These are phyloP conservation scores for Anthoceros angustus DNA, from an alignment of 225 moss, liverwort and hornwort species.

Conservation along the genomic window DNA sequence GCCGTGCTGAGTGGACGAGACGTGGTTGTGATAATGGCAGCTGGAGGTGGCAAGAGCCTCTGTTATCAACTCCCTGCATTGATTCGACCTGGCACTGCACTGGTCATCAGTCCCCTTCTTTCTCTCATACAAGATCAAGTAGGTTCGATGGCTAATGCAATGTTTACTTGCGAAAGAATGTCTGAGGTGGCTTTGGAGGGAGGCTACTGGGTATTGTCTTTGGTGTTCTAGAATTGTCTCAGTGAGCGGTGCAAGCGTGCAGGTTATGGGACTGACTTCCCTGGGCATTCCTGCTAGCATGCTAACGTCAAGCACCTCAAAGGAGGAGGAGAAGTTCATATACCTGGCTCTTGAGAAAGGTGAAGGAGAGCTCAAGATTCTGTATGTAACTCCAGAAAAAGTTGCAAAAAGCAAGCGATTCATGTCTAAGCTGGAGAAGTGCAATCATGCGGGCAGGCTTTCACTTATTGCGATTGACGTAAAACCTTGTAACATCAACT, in stretches of 20 bases:
- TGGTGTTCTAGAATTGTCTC: background rate
- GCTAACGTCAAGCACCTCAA: slow-evolving; percentile 78
- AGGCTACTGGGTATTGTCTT: background rate
- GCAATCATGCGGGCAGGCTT: slow-evolving; percentile 72
- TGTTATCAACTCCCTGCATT: slow-evolving; percentile 94
- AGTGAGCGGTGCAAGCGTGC: slow-evolving; percentile 5
- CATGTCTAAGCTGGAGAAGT: slow-evolving; percentile 97
- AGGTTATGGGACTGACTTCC: slow-evolving; percentile 88
- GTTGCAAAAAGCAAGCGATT: slow-evolving; percentile 96
- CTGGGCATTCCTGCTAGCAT: slow-evolving; percentile 73
- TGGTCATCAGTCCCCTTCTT: slow-evolving; percentile 87
- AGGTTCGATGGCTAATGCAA: background rate
- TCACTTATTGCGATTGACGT: slow-evolving; percentile 94
- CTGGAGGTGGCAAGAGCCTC: slow-evolving; percentile 98
- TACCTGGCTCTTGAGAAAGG: slow-evolving; percentile 74
- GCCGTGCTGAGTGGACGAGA: slow-evolving; percentile 93
- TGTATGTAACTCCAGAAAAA: slow-evolving; percentile 94
- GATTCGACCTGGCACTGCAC: slow-evolving; percentile 64
- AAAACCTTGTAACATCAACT: slow-evolving; percentile 13
- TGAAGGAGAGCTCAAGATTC: slow-evolving; percentile 59
- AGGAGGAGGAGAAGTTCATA: slow-evolving; percentile 71
- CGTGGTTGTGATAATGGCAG: slow-evolving; percentile 95
- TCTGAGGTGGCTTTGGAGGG: background rate
- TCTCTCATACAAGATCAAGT: slow-evolving; percentile 98
- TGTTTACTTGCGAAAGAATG: too few relatives aligned